phyloP scores from a whole-genome alignment of 2,329 filamentous ascomycete species.

The Ilyonectria mors-panacis region DNA sequence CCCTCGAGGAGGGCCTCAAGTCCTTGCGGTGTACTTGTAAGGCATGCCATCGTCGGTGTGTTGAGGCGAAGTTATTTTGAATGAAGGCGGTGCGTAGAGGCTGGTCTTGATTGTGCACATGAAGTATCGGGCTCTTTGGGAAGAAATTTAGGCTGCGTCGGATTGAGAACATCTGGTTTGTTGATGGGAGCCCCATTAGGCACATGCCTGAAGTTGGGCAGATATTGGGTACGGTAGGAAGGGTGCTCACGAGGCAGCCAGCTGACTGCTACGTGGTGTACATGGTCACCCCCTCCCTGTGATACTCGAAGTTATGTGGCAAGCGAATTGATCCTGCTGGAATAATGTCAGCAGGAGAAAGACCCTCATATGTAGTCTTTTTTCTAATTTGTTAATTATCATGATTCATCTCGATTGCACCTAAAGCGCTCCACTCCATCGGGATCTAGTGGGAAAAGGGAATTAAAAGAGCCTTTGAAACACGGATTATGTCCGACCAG shows the following conservation, averaged over 20 bases:
- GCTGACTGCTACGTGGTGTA: not conserved
- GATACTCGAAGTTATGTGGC: not conserved
- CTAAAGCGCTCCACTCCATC: not conserved
- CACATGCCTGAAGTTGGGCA: constrained; percentile 14
- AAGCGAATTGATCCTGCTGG: not conserved
- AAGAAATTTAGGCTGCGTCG: not conserved
- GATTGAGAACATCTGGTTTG: not conserved
- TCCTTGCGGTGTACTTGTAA: constrained; percentile 23
- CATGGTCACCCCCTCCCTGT: not conserved
- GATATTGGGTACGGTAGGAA: constrained; percentile 13
- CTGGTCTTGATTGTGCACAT: not conserved
- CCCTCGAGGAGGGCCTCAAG: constrained; percentile 25
- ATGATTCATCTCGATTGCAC: too few relatives aligned
- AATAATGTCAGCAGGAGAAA: not conserved
- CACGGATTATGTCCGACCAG: too few relatives aligned
- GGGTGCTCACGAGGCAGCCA: not conserved
- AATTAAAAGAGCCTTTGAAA: too few relatives aligned
- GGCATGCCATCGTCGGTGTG: constrained; percentile 11
- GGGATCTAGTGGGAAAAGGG: not conserved
- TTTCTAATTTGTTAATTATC: not conserved
- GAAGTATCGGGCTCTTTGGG: not conserved
- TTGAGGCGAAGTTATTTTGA: not conserved
- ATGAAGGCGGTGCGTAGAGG: not conserved
- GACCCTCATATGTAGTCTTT: not conserved
- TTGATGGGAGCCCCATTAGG: constrained; percentile 9